A percentile compares a stretch with the other conserved stretches of the same genome.
phyloP scores from a whole-genome alignment of 2,329 filamentous ascomycete genomes.

The Colletotrichum musae region DNA sequence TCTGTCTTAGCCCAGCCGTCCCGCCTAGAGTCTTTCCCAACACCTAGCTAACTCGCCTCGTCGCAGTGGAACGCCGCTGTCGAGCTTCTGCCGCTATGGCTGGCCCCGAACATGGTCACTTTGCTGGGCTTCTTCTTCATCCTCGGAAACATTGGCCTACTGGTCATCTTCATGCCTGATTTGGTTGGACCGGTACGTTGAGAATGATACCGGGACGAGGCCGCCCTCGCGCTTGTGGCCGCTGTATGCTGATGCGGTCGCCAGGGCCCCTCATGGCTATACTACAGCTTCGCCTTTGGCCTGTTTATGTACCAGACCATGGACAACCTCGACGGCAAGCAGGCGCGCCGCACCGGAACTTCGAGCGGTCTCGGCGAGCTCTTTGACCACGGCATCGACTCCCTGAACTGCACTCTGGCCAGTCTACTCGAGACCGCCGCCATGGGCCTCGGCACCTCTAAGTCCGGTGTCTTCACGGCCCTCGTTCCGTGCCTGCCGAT shows the following conservation, averaged over 20 bases:
- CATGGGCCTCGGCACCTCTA: constrained; percentile 89
- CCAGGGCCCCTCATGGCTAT: constrained; percentile 90
- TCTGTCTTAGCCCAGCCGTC: constrained; percentile 18
- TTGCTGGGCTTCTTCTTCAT: constrained; percentile 96
- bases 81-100: constrained; percentile 92
- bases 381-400: constrained; percentile 99
- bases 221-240: not conserved
- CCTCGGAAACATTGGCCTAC: constrained; percentile 80
- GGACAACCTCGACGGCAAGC: constrained; percentile 99
- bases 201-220: not conserved
- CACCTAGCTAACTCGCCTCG: constrained; percentile 41
- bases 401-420: constrained; percentile 94
- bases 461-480: constrained; percentile 90
- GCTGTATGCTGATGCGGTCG: constrained; percentile 26
- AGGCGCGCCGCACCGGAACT: constrained; percentile 93
- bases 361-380: constrained; percentile 96
- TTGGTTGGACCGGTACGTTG: constrained; percentile 85
- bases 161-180: constrained; percentile 89
- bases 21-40: constrained; percentile 22
- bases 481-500: constrained; percentile 93
- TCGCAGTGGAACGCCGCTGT: constrained; percentile 96
- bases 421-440: constrained; percentile 92
- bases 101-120: constrained; percentile 98
- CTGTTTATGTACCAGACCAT: constrained; percentile 99
- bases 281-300: constrained; percentile 95